Evolutionary conservation across 352 stramenopile genomes (phyloP).

Genomic region (Phytopythium sindhum): DNA sequence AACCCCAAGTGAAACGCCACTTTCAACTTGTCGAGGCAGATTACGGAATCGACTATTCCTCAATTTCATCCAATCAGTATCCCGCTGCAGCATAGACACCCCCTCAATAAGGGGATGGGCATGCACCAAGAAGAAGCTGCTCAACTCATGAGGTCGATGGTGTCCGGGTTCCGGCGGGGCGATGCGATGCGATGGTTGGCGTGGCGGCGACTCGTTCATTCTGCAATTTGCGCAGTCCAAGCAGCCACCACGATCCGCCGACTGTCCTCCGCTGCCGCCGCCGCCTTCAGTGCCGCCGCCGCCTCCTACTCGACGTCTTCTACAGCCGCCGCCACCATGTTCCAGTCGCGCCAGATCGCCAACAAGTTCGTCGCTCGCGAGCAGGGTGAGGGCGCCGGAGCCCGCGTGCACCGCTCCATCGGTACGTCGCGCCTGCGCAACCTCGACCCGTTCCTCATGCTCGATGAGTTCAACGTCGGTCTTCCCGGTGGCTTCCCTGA

Average conservation of each 20-base stretch:
- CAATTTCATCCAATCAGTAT: not conserved
- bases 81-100: not conserved
- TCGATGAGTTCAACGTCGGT: slow-evolving; percentile 39
- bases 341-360: slow-evolving; percentile 19
- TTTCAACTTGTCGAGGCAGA: not conserved
- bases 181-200: not conserved
- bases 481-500: slow-evolving; percentile 78
- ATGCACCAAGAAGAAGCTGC: not conserved
- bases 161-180: not conserved
- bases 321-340: slow-evolving; percentile 18
- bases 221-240: slow-evolving; percentile 4
- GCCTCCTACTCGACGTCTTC: slow-evolving; percentile 8
- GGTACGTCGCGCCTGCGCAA: slow-evolving; percentile 24
- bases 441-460: slow-evolving; percentile 53
- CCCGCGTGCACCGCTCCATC: slow-evolving; percentile 33
- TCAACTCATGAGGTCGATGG: not conserved
- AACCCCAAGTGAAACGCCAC: not conserved
- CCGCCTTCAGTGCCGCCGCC: slow-evolving; percentile 11
- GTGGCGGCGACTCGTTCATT: not conserved
- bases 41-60: not conserved
- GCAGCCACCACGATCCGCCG: slow-evolving; percentile 1
- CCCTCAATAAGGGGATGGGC: not conserved
- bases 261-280: not conserved
- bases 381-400: slow-evolving; percentile 33
- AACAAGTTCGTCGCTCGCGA: slow-evolving; percentile 30